Base-by-base conservation (phyloP, 345 rosid species). In the Schrenkiella parvula region DNA sequence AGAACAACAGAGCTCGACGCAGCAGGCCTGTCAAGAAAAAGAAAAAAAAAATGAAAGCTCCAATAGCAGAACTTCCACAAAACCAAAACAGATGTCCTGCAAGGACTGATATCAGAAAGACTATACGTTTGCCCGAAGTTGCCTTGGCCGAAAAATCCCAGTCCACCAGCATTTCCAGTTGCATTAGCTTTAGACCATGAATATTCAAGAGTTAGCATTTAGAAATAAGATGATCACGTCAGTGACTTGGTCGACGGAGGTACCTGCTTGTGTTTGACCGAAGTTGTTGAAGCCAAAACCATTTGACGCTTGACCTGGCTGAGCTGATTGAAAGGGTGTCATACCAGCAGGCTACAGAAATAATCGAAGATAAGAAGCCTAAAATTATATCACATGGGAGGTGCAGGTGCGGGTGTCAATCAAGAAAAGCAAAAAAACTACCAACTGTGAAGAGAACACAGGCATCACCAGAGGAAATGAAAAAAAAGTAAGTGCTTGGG, bases 121-220 rank as follows among this genome's bases (percentile, higher is more conserved):
- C 80, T 90, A 48, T 87, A 92, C 97, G 42, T 42, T 81, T 87
- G 89, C 66, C 89, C 90, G 21, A 82, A 76, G 78, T 76, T 83
- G 77, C 69, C 81, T 81, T 84, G 98, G 62, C 89, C 86, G 74
- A 68, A 82, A 31, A 84, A 72, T 71, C 86, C 76, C 60, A 81
- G 79, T 47, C 78, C 70, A 75, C 91, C 85, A 73, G 83, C 71
- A 79, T 78, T 79, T 64, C 77, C 82, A 64, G 80, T 74, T 42
- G 84, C 28, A 68, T 81, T 81, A 68, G 81, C 88, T 89, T 76
- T 23, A 80, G 52, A 23, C 32, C 39, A 68, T 1, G 18, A 15
- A 77, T 64, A 29, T 43, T 60, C 19, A 48, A 71, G 69, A 66
- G 55, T 34, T 50, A 54, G 58, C 70, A 44, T 26, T 50, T 17